Percentiles rank a stretch among this genome's conserved stretches.
Evolutionary conservation across 2,329 filamentous ascomycete genomes (phyloP).

Genomic region (Sarocladium strictum): DNA sequence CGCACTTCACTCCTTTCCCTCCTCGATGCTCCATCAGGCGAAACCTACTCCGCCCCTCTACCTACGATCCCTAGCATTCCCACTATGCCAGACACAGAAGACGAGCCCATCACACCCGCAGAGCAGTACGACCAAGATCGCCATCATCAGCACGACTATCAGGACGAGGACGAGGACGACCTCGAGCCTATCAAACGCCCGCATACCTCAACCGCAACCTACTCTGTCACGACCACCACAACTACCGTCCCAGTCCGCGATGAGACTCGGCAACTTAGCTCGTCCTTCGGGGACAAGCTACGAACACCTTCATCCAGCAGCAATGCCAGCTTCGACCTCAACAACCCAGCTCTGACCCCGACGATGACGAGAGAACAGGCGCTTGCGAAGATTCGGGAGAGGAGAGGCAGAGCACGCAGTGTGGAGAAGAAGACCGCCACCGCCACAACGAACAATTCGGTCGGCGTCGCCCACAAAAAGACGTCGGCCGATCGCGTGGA

Average conservation of each 20-base stretch:
- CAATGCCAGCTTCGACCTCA: constrained; percentile 42
- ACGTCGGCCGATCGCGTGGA: constrained; percentile 42
- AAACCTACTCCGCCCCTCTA: constrained; percentile 26
- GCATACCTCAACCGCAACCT: constrained; percentile 41
- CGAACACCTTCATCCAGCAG: constrained; percentile 37
- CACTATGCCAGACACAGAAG: constrained; percentile 21
- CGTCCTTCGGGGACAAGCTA: constrained; percentile 37
- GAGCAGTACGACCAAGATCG: constrained; percentile 9
- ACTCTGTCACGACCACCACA: constrained; percentile 43
- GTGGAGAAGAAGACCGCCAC: constrained; percentile 55
- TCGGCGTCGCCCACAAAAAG: constrained; percentile 34
- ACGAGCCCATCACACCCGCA: constrained; percentile 8
- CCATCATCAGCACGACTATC: neutral
- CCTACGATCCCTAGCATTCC: constrained; percentile 37
- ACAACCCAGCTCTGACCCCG: constrained; percentile 54
- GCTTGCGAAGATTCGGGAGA: constrained; percentile 67
- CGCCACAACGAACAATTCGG: constrained; percentile 29
- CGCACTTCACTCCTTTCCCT: constrained; percentile 56
- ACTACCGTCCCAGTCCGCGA: constrained; percentile 47
- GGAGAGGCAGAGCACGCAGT: constrained; percentile 64
- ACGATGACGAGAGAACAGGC: constrained; percentile 70
- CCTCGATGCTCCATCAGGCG: constrained; percentile 47
- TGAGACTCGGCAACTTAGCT: constrained; percentile 30
- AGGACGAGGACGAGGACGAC: constrained; percentile 10
- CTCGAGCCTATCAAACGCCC: constrained; percentile 25